These are phyloP conservation scores for Mortierella alpina DNA, from an alignment of 192 early-diverging fungal genomes.

Conservation along the genomic window DNA sequence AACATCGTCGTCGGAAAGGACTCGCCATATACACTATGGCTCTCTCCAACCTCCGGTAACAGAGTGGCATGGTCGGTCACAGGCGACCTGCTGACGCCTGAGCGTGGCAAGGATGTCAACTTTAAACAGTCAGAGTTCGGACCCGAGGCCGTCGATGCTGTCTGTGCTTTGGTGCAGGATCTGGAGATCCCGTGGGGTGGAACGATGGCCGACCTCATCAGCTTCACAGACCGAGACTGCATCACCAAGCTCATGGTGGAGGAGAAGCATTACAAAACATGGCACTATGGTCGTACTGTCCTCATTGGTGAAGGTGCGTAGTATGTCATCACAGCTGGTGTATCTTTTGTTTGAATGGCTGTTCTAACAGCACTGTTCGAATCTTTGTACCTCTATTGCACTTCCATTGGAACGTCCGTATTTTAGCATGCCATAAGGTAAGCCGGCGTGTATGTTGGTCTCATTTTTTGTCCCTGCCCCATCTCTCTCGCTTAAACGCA, in stretches of 20 bases:
- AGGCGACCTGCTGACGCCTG: slow-evolving; percentile 35
- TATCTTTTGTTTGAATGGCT: slow-evolving; percentile 1
- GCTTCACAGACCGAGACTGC: slow-evolving; percentile 7
- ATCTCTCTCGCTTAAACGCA: too few relatives aligned
- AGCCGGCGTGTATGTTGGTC: too few relatives aligned
- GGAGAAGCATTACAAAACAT: slow-evolving; percentile 47
- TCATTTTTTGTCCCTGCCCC: neutral
- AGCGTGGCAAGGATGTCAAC: slow-evolving; percentile 13
- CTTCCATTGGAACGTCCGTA: neutral
- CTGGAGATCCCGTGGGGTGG: slow-evolving; percentile 29
- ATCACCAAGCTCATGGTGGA: slow-evolving; percentile 48
- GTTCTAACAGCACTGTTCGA: neutral
- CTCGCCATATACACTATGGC: slow-evolving; percentile 25
- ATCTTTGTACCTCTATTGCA: neutral
- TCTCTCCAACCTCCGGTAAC: slow-evolving; percentile 14
- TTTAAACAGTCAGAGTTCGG: slow-evolving; percentile 50
- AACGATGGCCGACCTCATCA: slow-evolving; percentile 30
- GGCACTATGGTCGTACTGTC: slow-evolving; percentile 36
- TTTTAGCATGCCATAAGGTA: slow-evolving; percentile 47
- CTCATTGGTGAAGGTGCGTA: slow-evolving; percentile 44
- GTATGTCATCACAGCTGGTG: neutral
- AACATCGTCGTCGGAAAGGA: slow-evolving; percentile 23
- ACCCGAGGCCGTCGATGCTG: slow-evolving; percentile 40
- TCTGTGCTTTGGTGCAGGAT: slow-evolving; percentile 34
- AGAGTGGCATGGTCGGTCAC: slow-evolving; percentile 31